Base-by-base conservation (phyloP, 768 basidiomycete genomes). In the Termitomyces sp. region DNA sequence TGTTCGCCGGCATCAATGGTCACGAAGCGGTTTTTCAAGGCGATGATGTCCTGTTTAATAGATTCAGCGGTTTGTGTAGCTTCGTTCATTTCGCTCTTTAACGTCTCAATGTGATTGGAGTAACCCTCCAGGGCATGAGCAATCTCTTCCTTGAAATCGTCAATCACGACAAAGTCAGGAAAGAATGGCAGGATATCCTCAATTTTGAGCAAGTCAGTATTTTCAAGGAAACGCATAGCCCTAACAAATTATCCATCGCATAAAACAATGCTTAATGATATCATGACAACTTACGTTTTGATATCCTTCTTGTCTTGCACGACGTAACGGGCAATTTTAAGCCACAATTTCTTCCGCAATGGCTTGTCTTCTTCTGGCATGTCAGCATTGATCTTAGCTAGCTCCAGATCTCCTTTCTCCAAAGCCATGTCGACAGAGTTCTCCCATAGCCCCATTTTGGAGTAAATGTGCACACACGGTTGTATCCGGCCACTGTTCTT, bases 151-250 rank as follows among this genome's bases (percentile, higher is more conserved):
- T 99, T 99, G 82, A 99, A 98, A 69, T 98, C 97, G 69, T 98
- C 97, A 63, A 99, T 98, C 58, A 98, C 92, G 13, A 96, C 94
- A 69, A 99, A 99, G 74, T 98, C 96, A 2, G 97, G 96, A 86
- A 99, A 98, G 86, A 98, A 99, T 5, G 97, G 97, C 18, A 99
- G 76, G 60, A 99, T 97, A 68, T 99, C 97, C 69, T 99, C 97
- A 62, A 99, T 96, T 74, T 98, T 98, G 68, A 99, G 84, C 36
- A 98, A 75, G 64, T 93, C 88, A 0, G 97, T 96, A 62, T 93
- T 88, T 69, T 98, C 95, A 65, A 98, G 79, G 78, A 99, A 98
- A 22, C 84, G 85, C 93, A 98, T 98, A 20, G 97, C 97, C 53
- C 96, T 99, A 22, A 53, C 55, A 40, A 43, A 47, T 53, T 49